Conservation (phyloP, 2,329 filamentous ascomycete genomes). For the Pseudogymnoascus sp. region DNA sequence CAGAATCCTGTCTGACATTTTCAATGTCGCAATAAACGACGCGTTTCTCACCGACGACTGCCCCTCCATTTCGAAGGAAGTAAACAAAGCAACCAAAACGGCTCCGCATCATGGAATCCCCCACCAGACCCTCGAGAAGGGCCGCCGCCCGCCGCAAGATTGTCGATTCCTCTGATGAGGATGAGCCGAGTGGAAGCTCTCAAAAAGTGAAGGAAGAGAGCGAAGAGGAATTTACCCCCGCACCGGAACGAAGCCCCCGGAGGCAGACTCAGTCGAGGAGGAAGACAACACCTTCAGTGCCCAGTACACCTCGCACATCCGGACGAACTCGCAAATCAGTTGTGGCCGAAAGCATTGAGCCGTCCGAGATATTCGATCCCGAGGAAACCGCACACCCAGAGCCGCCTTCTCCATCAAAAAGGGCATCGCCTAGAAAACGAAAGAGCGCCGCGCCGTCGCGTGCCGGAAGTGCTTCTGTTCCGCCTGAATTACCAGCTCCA, state of each 20-base stretch:
- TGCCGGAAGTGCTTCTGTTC: constrained; percentile 23
- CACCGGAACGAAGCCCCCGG: constrained; percentile 49
- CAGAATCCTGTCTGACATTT: background rate
- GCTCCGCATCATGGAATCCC: constrained; percentile 19
- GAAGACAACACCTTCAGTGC: constrained; percentile 31
- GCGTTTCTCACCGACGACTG: background rate
- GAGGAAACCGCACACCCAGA: constrained; percentile 42
- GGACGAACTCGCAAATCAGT: constrained; percentile 37
- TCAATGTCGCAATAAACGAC: background rate
- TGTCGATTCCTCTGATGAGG: constrained; percentile 66
- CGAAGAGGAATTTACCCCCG: constrained; percentile 75
- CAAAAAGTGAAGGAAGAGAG: constrained; percentile 50
- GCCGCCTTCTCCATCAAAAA: constrained; percentile 46
- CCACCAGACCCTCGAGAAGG: constrained; percentile 50
- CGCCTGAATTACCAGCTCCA: constrained; percentile 26
- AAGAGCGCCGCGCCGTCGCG: constrained; percentile 43
- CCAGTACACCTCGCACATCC: constrained; percentile 19
- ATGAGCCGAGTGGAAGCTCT: constrained; percentile 55
- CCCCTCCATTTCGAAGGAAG: background rate
- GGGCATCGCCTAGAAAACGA: constrained; percentile 55
- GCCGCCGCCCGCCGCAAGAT: constrained; percentile 61
- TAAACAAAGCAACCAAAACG: constrained; percentile 4
- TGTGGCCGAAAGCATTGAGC: constrained; percentile 44
- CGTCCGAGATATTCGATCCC: constrained; percentile 51
- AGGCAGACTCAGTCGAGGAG: constrained; percentile 46